Conservation (phyloP, 805 yeast genomes). For the Starmerella floricola region DNA sequence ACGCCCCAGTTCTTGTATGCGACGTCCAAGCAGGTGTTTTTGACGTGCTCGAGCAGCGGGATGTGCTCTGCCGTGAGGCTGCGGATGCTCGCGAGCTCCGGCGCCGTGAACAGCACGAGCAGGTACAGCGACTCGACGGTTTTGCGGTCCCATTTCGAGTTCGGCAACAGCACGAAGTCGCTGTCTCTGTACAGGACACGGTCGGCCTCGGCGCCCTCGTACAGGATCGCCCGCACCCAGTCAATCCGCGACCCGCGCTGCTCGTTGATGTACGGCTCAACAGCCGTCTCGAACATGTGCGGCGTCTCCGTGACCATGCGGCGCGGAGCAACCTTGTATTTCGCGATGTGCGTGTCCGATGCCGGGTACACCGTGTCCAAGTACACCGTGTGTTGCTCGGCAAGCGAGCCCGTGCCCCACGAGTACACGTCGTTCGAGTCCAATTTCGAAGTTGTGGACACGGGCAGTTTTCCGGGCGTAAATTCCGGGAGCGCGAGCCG, state of each 20-base stretch:
- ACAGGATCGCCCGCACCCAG: slow-evolving; percentile 82
- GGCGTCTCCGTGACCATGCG: slow-evolving; percentile 74
- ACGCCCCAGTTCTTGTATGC: slow-evolving; percentile 42
- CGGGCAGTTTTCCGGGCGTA: slow-evolving; percentile 9
- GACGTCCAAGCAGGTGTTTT: slow-evolving; percentile 35
- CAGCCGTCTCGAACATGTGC: slow-evolving; percentile 47
- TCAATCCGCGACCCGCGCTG: slow-evolving; percentile 67
- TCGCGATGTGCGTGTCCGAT: slow-evolving; percentile 67
- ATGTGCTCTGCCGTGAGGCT: slow-evolving; percentile 55
- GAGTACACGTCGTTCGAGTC: slow-evolving; percentile 73
- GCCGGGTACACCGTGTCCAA: slow-evolving; percentile 80
- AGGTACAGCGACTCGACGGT: slow-evolving; percentile 60
- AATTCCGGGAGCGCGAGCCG: slow-evolving; percentile 19
- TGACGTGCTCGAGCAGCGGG: slow-evolving; percentile 42
- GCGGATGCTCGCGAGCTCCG: slow-evolving; percentile 58
- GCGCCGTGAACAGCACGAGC: slow-evolving; percentile 51
- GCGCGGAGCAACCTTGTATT: slow-evolving; percentile 48
- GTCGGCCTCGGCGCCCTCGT: slow-evolving; percentile 74
- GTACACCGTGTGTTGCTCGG: slow-evolving; percentile 47
- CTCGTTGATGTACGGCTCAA: slow-evolving; percentile 62
- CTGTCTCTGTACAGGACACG: slow-evolving; percentile 59
- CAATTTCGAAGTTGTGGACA: slow-evolving; percentile 29
- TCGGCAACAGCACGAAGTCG: slow-evolving; percentile 70
- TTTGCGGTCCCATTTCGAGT: slow-evolving; percentile 85
- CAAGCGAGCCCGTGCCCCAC: slow-evolving; percentile 56